These are phyloP conservation scores for Chaetomiaceae sp. DNA, from an alignment of 2,329 filamentous ascomycete species.

Conservation along the genomic window DNA sequence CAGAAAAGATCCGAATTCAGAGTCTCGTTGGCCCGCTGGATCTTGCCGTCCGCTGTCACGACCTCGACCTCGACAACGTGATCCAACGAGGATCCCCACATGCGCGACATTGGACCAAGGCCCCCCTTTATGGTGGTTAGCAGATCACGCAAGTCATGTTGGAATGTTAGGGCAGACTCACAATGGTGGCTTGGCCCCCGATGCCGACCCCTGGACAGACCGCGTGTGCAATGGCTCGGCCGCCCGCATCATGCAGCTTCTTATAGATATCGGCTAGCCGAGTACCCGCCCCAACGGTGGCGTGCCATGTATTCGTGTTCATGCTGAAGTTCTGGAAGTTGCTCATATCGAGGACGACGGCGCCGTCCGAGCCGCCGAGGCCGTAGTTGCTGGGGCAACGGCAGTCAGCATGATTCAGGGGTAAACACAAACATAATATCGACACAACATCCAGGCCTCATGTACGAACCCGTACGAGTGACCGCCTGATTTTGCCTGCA, in stretches of 20 bases:
- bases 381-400: constrained; percentile 22
- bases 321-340: constrained; percentile 51
- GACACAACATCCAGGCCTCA: no score
- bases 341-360: constrained; percentile 49
- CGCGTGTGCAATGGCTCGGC: constrained; percentile 54
- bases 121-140: constrained; percentile 41
- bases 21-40: constrained; percentile 42
- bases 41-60: constrained; percentile 51
- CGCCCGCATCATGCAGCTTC: constrained; percentile 45
- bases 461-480: constrained; percentile 57
- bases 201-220: constrained; percentile 56
- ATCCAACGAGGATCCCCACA: constrained; percentile 55
- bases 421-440: no score
- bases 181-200: constrained; percentile 54
- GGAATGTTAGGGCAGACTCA: no score
- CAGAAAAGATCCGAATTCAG: constrained; percentile 53
- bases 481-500: constrained; percentile 59
- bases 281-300: constrained; percentile 51
- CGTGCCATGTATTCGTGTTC: constrained; percentile 47
- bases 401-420: background rate
- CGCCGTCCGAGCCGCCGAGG: constrained; percentile 47
- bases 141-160: no score
- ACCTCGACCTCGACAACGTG: constrained; percentile 53
- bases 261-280: constrained; percentile 47
- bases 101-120: constrained; percentile 51